Percentiles rank a stretch among this genome's conserved stretches.
phyloP scores from a whole-genome alignment of 148 eudicot species.

The Fagopyrum esculentum region DNA sequence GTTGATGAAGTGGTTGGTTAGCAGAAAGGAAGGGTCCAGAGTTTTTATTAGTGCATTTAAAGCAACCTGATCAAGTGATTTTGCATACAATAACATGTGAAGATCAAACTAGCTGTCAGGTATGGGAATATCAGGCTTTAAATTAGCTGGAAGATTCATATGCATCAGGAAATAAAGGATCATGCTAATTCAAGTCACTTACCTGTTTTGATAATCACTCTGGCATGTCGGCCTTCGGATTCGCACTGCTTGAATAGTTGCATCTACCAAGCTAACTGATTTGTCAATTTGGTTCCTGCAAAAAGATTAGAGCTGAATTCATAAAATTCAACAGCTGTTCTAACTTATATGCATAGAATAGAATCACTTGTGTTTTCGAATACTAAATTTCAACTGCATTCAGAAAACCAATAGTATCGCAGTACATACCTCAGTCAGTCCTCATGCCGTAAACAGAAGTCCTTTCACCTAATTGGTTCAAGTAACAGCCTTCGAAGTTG shows the following conservation, averaged over 20 bases:
- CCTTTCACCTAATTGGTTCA: too few relatives aligned
- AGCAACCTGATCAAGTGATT: slow-evolving; percentile 4
- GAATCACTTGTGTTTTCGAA: background rate
- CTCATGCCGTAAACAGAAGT: too few relatives aligned
- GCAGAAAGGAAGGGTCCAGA: background rate
- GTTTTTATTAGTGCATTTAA: slow-evolving; percentile 7
- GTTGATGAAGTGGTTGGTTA: background rate
- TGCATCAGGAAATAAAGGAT: slow-evolving; percentile 2
- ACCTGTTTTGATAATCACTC: background rate
- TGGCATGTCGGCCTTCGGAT: background rate
- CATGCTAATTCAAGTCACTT: slow-evolving; percentile 5
- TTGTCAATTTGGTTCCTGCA: background rate
- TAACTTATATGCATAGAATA: background rate
- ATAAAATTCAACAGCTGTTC: background rate
- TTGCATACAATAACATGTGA: slow-evolving; percentile 10
- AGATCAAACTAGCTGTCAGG: background rate
- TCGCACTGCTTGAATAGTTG: background rate
- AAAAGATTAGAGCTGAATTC: background rate
- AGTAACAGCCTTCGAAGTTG: too few relatives aligned
- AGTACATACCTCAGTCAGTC: too few relatives aligned
- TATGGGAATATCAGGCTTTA: background rate
- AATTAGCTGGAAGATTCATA: slow-evolving; percentile 2
- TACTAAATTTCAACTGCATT: too few relatives aligned
- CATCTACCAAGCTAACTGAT: background rate
- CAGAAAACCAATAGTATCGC: too few relatives aligned